Evolutionary conservation across 2,329 filamentous ascomycete genomes (phyloP), one percentile per base, ranked within the genome.

Genomic region (Hawksworthiomyces lignivorus): DNA sequence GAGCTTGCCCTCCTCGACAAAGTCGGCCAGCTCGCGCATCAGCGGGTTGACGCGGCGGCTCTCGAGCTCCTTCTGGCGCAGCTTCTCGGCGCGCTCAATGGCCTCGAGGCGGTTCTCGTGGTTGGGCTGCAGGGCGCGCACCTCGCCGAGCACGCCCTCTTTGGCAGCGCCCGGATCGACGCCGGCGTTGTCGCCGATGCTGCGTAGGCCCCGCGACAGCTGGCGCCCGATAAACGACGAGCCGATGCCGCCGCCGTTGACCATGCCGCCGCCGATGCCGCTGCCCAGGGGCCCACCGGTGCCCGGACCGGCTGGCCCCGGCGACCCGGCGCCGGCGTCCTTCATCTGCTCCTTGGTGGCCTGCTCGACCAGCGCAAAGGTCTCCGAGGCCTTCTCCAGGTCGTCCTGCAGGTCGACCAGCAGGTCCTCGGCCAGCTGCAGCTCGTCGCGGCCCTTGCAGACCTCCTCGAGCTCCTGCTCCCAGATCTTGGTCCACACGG

Each of bases 401-500:
- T 98, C 92, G 56, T 96, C 89, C 56, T 92, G 81, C 49, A 98
- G 67, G 67, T 98, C 92, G 33, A 89, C 80, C 50, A 90, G 83
- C 48, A 98, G 76, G 54, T 97, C 92, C 67, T 98, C 92, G 70
- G 95, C 90, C 72, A 97, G 84, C 37, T 88, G 92, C 52, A 98
- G 77, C 62, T 96, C 82, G 57, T 97, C 90, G 51, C 89, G 81
- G 56, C 96, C 92, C 59, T 94, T 88, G 65, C 92, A 97, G 3
- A 98, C 90, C 39, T 90, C 82, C 62, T 97, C 87, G 34, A 98
- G 71, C 62, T 97, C 89, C 64, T 94, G 89, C 74, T 97, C 90
- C 92, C 92, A 98, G 50, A 97, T 94, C 76, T 96, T 96, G 41
- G 88, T 96, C 90, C 92, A 98, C 44, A 96, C 72, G 0, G 92